These are phyloP conservation scores for Adansonia rubrostipa DNA, from an alignment of 441 rosid species.

Conservation along the genomic window DNA sequence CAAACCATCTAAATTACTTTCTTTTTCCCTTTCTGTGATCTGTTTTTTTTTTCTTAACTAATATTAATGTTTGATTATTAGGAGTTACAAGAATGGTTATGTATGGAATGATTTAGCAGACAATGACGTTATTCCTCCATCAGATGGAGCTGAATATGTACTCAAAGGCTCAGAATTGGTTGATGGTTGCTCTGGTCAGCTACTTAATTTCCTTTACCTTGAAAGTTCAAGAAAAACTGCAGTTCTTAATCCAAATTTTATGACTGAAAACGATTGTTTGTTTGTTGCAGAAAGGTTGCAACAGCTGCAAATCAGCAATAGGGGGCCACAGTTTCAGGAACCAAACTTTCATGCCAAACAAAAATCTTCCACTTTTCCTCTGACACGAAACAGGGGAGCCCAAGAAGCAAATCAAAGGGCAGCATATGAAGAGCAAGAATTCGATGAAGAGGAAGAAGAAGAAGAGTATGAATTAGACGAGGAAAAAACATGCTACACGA, in stretches of 20 bases:
- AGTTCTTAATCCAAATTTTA: not conserved
- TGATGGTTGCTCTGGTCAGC: conserved; percentile 54
- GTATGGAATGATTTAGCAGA: conserved; percentile 92
- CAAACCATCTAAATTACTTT: not conserved
- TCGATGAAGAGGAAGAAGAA: conserved; percentile 33
- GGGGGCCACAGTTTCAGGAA: conserved; percentile 38
- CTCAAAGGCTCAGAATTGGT: conserved; percentile 90
- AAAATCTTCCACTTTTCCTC: conserved; percentile 23
- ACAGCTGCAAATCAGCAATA: conserved; percentile 35
- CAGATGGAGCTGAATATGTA: conserved; percentile 83
- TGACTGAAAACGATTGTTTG: not conserved
- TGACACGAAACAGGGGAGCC: conserved; percentile 32
- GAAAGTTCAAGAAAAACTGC: not conserved
- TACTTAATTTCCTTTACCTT: not conserved
- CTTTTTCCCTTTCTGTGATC: not conserved
- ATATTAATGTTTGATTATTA: conserved; percentile 22
- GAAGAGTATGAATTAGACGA: conserved; percentile 50
- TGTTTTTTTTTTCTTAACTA: conserved; percentile 4
- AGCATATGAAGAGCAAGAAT: conserved; percentile 40
- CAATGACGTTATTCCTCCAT: conserved; percentile 68
- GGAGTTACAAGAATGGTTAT: conserved; percentile 90
- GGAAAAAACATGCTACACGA: conserved; percentile 75
- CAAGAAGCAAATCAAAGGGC: conserved; percentile 26
- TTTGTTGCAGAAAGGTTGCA: conserved; percentile 17
- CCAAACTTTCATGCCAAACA: conserved; percentile 49